Conservation (phyloP, 352 stramenopile species). For the Pythium chondricola region DNA sequence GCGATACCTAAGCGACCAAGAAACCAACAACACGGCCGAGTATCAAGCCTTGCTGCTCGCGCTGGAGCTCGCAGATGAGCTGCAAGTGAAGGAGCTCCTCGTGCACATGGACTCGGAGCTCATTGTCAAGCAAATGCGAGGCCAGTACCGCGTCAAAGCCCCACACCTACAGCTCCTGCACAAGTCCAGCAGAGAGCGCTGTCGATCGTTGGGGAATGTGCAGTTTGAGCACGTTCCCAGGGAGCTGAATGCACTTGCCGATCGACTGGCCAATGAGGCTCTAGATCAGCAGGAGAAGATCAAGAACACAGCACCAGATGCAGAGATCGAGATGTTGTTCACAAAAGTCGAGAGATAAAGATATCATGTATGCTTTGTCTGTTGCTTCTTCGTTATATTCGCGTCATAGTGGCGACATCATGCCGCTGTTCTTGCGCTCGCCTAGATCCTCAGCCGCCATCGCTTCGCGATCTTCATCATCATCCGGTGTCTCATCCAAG, state of each 20-base stretch:
- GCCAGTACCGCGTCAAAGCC: conserved; percentile 64
- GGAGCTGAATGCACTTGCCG: conserved; percentile 41
- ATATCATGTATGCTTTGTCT: neutral
- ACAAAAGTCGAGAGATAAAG: too few species aligned
- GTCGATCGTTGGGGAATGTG: conserved; percentile 23
- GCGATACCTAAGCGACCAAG: conserved; percentile 46
- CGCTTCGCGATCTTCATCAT: conserved; percentile 57
- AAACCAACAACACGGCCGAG: conserved; percentile 73
- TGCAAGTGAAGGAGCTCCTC: conserved; percentile 26
- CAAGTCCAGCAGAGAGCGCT: conserved; percentile 33
- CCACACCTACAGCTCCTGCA: conserved; percentile 41
- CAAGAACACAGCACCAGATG: neutral
- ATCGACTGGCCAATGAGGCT: conserved; percentile 60
- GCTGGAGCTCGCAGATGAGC: conserved; percentile 41
- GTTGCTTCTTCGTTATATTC: neutral
- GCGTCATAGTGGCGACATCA: neutral
- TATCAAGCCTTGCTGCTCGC: conserved; percentile 61
- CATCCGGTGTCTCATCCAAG: conserved; percentile 60
- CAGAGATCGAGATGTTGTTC: too few species aligned
- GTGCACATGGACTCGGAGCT: conserved; percentile 80
- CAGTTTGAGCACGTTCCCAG: conserved; percentile 47
- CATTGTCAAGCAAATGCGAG: conserved; percentile 69
- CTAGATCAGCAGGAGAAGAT: conserved; percentile 39
- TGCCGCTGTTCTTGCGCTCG: neutral
- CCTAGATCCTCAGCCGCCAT: neutral